phyloP scores from a whole-genome alignment of 1,284 basidiomycete genomes.

The Meripilus lineatus region DNA sequence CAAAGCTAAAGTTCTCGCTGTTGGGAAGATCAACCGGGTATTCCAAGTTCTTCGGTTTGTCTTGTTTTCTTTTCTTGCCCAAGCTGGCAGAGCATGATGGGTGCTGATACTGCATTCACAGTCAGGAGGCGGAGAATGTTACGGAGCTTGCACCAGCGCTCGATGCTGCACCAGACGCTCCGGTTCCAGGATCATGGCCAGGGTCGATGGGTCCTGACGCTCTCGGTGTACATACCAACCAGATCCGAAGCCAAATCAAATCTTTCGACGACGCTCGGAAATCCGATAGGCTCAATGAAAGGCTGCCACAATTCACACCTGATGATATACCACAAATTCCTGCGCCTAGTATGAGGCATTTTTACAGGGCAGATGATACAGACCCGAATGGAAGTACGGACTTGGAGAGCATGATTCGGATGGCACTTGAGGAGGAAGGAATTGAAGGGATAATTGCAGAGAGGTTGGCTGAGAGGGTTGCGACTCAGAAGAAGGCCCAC shows the following conservation, averaged over 20 bases:
- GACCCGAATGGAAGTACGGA: conserved; percentile 35
- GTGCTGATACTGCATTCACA: conserved; percentile 28
- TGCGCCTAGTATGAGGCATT: conserved; percentile 54
- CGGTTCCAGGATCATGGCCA: conserved; percentile 40
- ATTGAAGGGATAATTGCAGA: conserved; percentile 46
- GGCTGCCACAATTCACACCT: conserved; percentile 62
- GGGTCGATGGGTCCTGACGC: conserved; percentile 38
- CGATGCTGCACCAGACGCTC: conserved; percentile 23
- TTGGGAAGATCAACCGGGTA: conserved; percentile 90
- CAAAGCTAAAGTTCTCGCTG: conserved; percentile 93
- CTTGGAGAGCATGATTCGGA: conserved; percentile 84
- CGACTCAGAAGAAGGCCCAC: conserved; percentile 40
- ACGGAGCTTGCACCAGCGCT: conserved; percentile 69
- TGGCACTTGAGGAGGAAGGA: conserved; percentile 61
- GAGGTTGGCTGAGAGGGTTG: conserved; percentile 55
- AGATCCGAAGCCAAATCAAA: conserved; percentile 79
- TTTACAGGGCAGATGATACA: not conserved
- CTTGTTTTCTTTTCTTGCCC: not conserved
- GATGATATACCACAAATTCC: conserved; percentile 44
- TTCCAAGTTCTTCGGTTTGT: conserved; percentile 83
- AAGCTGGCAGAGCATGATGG: not conserved
- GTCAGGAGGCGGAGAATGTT: conserved; percentile 92
- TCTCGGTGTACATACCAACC: conserved; percentile 50
- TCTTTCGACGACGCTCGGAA: conserved; percentile 94
- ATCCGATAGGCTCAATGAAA: conserved; percentile 91